Percentiles rank a stretch among this genome's conserved stretches.
Evolutionary conservation across 2,329 filamentous ascomycete species (phyloP).

Genomic region (Nigrospora oryzae): DNA sequence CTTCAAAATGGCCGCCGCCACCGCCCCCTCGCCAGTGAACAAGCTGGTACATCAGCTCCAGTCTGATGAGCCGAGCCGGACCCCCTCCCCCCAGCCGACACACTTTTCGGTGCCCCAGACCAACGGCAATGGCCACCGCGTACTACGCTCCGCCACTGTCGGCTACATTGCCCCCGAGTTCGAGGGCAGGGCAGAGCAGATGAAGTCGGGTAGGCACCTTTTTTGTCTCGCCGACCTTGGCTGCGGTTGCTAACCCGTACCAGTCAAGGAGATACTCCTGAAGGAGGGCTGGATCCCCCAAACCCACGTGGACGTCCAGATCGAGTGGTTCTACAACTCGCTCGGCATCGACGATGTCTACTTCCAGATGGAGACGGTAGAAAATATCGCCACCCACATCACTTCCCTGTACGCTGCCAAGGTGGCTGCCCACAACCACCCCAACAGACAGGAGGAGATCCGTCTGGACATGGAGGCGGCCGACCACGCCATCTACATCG

Average conservation of each 20-base stretch:
- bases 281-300: slow-evolving; percentile 80
- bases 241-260: slow-evolving; percentile 7
- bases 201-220: slow-evolving; percentile 58
- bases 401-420: slow-evolving; percentile 96
- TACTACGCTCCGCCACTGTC: slow-evolving; percentile 80
- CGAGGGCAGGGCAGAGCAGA: slow-evolving; percentile 85
- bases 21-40: slow-evolving; percentile 23
- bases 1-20: slow-evolving; percentile 22
- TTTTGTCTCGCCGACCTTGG: not conserved
- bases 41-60: slow-evolving; percentile 33
- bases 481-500: slow-evolving; percentile 97
- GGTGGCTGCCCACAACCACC: slow-evolving; percentile 83
- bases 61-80: slow-evolving; percentile 41
- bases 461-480: slow-evolving; percentile 88
- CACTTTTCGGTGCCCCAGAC: slow-evolving; percentile 66
- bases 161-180: slow-evolving; percentile 95
- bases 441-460: slow-evolving; percentile 92
- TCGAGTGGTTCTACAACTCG: slow-evolving; percentile 95
- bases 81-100: slow-evolving; percentile 81
- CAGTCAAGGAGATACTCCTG: slow-evolving; percentile 74
- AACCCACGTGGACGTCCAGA: slow-evolving; percentile 75
- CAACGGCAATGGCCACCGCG: slow-evolving; percentile 56
- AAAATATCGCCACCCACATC: slow-evolving; percentile 87
- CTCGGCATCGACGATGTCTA: slow-evolving; percentile 98
- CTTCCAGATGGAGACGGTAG: slow-evolving; percentile 81